Percentiles rank a stretch among this genome's conserved stretches.
Conservation (phyloP, 2,329 filamentous ascomycete species). For the Trichoderma sp. region DNA sequence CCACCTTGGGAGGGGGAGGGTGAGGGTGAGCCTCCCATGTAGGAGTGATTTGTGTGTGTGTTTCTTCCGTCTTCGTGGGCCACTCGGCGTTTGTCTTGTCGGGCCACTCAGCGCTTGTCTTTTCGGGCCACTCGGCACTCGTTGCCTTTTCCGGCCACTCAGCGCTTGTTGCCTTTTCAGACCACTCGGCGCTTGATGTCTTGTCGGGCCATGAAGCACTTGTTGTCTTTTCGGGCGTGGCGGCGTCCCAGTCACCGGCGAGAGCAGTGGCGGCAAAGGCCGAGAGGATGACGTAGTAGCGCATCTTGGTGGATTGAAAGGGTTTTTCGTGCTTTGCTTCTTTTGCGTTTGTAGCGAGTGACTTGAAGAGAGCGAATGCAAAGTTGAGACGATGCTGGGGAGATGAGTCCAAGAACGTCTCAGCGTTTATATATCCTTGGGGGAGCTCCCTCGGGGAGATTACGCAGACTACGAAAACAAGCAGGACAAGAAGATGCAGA, state of each 20-base stretch:
- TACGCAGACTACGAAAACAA: not conserved
- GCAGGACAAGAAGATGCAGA: not conserved
- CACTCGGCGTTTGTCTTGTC: not conserved
- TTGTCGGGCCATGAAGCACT: no score
- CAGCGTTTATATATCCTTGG: not conserved
- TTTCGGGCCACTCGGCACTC: no score
- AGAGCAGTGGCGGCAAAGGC: slow-evolving; percentile 5
- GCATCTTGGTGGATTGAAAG: not conserved
- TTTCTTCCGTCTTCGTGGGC: not conserved
- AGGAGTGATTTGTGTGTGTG: not conserved
- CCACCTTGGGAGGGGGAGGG: slow-evolving; percentile 1
- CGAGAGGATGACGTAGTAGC: slow-evolving; percentile 1
- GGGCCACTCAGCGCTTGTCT: not conserved
- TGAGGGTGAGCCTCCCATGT: not conserved
- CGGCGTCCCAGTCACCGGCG: not conserved
- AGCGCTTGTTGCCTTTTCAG: no score
- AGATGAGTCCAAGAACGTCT: not conserved
- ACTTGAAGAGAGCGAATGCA: not conserved
- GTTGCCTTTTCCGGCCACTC: no score
- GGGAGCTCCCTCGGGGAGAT: not conserved
- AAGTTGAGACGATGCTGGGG: not conserved
- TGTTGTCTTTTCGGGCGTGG: not conserved
- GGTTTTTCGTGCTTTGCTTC: not conserved
- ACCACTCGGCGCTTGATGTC: no score
- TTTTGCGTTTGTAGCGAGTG: not conserved